Evolutionary conservation across 2,329 filamentous ascomycete genomes (phyloP).

Genomic region (Neonectria ditissima): DNA sequence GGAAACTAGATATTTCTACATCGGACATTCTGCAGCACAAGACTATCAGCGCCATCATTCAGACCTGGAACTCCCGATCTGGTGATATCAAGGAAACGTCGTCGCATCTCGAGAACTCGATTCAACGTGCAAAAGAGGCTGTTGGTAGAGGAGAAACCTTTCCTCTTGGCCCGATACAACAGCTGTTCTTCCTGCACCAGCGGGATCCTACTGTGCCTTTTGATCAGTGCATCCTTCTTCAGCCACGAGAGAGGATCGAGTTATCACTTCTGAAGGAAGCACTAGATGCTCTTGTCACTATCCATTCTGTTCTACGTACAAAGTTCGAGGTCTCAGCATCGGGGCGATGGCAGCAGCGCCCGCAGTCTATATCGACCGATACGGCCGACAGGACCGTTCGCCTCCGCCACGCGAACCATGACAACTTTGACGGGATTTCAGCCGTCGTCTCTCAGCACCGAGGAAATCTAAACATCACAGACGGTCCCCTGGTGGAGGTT

Average conservation of each 20-base stretch:
- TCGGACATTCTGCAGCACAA: constrained; percentile 22
- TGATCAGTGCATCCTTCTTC: constrained; percentile 23
- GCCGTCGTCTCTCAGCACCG: constrained; percentile 16
- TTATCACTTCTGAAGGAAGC: neutral
- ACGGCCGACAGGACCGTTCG: neutral
- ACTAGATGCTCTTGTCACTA: neutral
- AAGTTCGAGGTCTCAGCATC: too few relatives aligned
- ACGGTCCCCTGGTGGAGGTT: constrained; percentile 13
- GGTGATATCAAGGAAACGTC: neutral
- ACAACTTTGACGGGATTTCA: constrained; percentile 10
- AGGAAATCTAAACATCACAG: constrained; percentile 10
- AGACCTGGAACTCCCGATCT: neutral
- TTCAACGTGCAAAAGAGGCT: neutral
- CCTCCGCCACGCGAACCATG: constrained; percentile 8
- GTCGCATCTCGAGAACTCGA: neutral
- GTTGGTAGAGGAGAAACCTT: neutral
- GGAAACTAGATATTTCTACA: constrained; percentile 17
- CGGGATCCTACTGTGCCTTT: constrained; percentile 13
- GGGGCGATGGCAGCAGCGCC: too few relatives aligned
- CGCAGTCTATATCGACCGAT: neutral
- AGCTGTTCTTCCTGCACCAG: constrained; percentile 27
- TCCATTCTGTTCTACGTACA: too few relatives aligned
- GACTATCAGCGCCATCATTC: neutral
- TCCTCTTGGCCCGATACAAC: constrained; percentile 18
- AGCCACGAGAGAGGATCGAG: neutral